Evolutionary conservation across 2,329 filamentous ascomycete genomes (phyloP), one percentile per base, ranked within the genome.

Genomic region (Trichoderma harzianum): DNA sequence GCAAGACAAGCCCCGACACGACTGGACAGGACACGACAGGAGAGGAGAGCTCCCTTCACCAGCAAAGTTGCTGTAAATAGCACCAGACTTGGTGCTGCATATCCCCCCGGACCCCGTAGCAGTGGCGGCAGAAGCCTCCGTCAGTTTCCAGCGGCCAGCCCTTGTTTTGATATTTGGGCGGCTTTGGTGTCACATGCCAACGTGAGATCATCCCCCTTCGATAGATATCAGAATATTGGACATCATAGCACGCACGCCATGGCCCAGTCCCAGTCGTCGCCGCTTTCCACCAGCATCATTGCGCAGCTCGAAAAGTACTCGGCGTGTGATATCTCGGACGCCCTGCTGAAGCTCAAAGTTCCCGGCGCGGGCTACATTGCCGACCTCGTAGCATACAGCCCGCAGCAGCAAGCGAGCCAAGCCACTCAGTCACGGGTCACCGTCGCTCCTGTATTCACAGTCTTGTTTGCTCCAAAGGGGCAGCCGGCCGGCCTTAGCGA

Each of bases 301-400:
- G 73, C 77, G 68, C 73, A 75, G 69, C 80, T 84, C 28, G 76
- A 75, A 71, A 75, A 79, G 47, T 86, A 85, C 76, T 81, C 81
- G 21, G 83, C 85, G 47, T 87, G 85, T 78, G 85, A 93, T 85
- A 84, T 93, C 73, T 92, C 92, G 12, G 92, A 94, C 79, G 91
- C 91, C 7, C 86, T 94, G 2, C 85, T 93, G 70, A 92, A 91
- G 77, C 85, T 94, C 62, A 87, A 91, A 72, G 86, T 91, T 10
- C 85, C 90, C 12, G 86, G 87, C 61, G 91, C 90, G 30, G 92
- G 92, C 69, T 90, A 90, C 78, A 81, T 94, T 47, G 83, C 89
- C 47, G 91, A 93, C 78, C 77, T 86, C 53, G 78, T 79, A 57
- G 79, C 80, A 34, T 79, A 82, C 73, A 77, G 77, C 76, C 75